A percentile compares a stretch with the other conserved stretches of the same genome.
These are phyloP conservation scores for Taphrina deformans DNA, from an alignment of 1,139 yeast genomes.

Conservation along the genomic window DNA sequence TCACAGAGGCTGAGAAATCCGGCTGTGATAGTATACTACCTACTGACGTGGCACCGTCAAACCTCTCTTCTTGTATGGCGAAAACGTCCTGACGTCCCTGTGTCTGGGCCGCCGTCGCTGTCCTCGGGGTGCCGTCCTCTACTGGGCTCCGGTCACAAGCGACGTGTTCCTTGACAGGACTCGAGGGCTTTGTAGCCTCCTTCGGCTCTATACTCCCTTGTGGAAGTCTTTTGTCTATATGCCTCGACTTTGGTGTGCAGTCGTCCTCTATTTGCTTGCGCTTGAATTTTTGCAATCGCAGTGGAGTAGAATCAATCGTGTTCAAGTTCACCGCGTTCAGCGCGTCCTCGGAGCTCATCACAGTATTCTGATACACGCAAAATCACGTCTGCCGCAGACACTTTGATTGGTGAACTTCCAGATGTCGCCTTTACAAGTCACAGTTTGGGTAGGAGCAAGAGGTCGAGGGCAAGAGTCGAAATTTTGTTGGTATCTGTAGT, in stretches of 20 bases:
- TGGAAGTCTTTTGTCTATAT: constrained; percentile 16
- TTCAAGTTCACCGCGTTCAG: not conserved
- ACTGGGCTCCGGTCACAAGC: not conserved
- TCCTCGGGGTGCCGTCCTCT: not conserved
- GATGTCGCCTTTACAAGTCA: too few species aligned
- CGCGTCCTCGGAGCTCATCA: not conserved
- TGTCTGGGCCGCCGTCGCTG: not conserved
- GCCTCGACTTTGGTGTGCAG: constrained; percentile 22
- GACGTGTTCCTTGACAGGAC: not conserved
- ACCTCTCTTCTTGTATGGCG: not conserved
- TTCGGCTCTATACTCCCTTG: not conserved
- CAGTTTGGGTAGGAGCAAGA: too few species aligned
- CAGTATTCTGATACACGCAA: too few species aligned
- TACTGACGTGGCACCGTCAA: constrained; percentile 16
- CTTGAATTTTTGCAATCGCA: constrained; percentile 13
- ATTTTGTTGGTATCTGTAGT: too few species aligned
- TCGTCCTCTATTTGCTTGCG: constrained; percentile 26
- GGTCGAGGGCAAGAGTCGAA: too few species aligned
- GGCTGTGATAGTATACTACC: constrained; percentile 26
- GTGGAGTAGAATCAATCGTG: constrained; percentile 10
- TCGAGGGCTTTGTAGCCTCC: not conserved
- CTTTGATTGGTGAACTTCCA: too few species aligned
- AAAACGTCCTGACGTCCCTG: not conserved
- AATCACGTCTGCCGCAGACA: too few species aligned
- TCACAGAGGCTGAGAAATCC: constrained; percentile 26